Conservation (phyloP, 208 protist genomes). For the Trichomonas gallinae region DNA sequence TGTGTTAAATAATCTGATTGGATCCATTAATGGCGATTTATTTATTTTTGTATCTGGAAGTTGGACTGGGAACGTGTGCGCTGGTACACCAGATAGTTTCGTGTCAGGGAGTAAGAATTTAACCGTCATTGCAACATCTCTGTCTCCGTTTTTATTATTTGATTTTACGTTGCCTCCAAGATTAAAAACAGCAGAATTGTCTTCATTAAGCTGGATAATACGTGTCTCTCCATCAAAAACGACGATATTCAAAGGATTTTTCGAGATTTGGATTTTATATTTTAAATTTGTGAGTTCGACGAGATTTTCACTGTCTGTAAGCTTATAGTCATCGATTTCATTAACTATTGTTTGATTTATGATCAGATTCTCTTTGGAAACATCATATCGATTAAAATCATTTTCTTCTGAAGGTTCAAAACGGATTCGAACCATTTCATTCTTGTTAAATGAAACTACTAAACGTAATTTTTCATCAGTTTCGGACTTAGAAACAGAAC, state of each 20-base stretch:
- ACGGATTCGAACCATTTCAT: background rate
- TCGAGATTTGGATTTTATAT: background rate
- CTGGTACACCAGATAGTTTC: conserved; percentile 41
- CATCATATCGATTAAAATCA: background rate
- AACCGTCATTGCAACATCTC: background rate
- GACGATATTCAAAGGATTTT: background rate
- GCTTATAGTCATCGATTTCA: background rate
- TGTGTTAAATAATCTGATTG: conserved; percentile 76
- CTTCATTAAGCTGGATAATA: background rate
- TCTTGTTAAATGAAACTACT: background rate
- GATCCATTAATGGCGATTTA: conserved; percentile 72
- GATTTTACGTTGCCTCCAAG: background rate
- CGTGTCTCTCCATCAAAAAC: background rate
- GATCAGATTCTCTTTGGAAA: background rate
- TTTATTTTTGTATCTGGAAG: conserved; percentile 29
- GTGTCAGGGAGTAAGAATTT: conserved; percentile 51
- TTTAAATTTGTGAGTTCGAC: background rate
- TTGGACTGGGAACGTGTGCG: background rate
- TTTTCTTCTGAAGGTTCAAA: background rate
- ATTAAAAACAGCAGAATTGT: background rate
- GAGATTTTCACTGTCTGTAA: background rate
- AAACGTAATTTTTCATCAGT: background rate
- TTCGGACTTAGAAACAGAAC: background rate
- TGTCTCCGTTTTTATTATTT: background rate
- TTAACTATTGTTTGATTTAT: background rate